These are phyloP conservation scores for Colletotrichum tabaci DNA, from an alignment of 2,329 filamentous ascomycete genomes.

Conservation along the genomic window DNA sequence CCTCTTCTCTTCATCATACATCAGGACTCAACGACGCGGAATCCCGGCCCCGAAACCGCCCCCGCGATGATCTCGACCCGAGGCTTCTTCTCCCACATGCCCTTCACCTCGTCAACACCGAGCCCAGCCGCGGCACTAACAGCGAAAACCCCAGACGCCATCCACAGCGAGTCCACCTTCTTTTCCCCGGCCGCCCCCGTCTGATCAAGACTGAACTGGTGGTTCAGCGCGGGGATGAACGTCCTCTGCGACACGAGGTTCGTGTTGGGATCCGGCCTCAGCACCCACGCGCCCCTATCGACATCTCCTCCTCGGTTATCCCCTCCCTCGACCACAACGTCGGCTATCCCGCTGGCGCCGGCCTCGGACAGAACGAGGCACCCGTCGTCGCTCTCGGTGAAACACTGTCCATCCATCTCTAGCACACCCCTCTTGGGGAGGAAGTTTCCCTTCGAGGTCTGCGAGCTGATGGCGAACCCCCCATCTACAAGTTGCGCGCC, in stretches of 20 bases:
- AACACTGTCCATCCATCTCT: not conserved
- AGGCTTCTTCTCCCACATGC: not conserved
- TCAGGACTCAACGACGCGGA: not conserved
- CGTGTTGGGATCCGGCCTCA: constrained; percentile 44
- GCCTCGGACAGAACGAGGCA: constrained; percentile 26
- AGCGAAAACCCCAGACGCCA: constrained; percentile 28
- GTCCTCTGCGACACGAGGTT: constrained; percentile 41
- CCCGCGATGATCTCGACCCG: not conserved
- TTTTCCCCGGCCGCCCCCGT: not conserved
- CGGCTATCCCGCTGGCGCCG: constrained; percentile 37
- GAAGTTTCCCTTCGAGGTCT: constrained; percentile 8
- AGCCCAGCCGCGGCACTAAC: not conserved
- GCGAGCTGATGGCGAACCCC: constrained; percentile 40
- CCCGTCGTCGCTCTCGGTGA: not conserved
- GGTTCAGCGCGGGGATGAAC: constrained; percentile 29
- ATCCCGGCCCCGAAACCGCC: too few relatives aligned
- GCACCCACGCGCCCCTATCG: constrained; percentile 10
- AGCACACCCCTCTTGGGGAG: not conserved
- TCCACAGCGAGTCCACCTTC: not conserved
- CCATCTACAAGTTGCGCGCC: constrained; percentile 39
- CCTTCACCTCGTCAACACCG: not conserved
- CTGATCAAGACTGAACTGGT: constrained; percentile 2
- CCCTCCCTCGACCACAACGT: constrained; percentile 2
- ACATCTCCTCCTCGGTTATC: not conserved
- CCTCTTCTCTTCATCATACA: not conserved